Evolutionary conservation across 371 early-diverging fungal genomes (phyloP).

Genomic region (Sanchytrium tribonematis): DNA sequence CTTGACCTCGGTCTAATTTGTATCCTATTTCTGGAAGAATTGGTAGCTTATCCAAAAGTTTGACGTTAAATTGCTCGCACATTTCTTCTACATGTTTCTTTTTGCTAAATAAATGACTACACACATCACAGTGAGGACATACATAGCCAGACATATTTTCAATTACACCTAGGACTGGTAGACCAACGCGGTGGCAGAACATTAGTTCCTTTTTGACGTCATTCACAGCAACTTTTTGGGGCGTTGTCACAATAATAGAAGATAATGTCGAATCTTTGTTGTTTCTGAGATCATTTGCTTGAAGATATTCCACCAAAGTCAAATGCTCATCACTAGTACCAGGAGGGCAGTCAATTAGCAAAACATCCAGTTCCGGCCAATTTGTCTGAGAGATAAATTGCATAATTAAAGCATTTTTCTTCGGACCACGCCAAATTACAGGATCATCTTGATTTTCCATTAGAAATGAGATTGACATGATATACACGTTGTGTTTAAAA

Average conservation of each 20-base stretch:
- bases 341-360: constrained; percentile 95
- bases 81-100: too few relatives aligned
- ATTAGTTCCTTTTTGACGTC: constrained; percentile 86
- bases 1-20: too few relatives aligned
- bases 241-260: constrained; percentile 94
- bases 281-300: too few relatives aligned
- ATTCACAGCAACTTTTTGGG: constrained; percentile 85
- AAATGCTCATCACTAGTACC: constrained; percentile 97
- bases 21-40: too few relatives aligned
- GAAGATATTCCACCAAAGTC: constrained; percentile 46
- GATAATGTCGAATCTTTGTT: too few relatives aligned
- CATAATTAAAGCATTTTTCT: constrained; percentile 77
- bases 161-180: constrained; percentile 79
- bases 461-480: constrained; percentile 92
- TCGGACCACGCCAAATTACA: constrained; percentile 96
- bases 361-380: constrained; percentile 66
- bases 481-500: constrained; percentile 28
- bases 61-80: too few relatives aligned
- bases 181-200: constrained; percentile 69
- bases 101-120: too few relatives aligned
- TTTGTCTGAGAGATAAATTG: constrained; percentile 88
- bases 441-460: constrained; percentile 61
- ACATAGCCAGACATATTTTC: constrained; percentile 97
- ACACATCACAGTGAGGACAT: constrained; percentile 87
- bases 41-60: too few relatives aligned